Conservation (phyloP, 257 asterid species). For the Linaria vulgaris region DNA sequence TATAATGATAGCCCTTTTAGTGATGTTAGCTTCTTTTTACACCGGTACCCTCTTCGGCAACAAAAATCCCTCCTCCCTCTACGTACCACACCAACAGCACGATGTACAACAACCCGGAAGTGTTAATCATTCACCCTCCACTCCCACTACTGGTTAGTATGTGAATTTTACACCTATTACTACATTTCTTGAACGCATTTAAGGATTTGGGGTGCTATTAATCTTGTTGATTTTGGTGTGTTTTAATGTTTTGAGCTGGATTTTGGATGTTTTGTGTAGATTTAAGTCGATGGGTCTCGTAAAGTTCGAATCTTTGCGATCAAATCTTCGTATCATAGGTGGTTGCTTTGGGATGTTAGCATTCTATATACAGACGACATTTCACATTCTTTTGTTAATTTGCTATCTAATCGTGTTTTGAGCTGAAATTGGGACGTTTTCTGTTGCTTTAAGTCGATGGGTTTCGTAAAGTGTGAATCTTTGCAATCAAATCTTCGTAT, state of each 20-base stretch:
- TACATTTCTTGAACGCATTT: neutral
- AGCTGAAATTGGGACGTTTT: too few species aligned
- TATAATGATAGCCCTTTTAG: constrained; percentile 51
- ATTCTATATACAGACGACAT: too few species aligned
- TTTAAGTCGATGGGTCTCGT: neutral
- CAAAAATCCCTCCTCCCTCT: constrained; percentile 35
- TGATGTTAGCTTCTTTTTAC: constrained; percentile 80
- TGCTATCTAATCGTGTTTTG: too few species aligned
- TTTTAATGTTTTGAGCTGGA: neutral
- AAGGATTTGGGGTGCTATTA: neutral
- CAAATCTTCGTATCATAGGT: constrained; percentile 8
- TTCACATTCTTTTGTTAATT: too few species aligned
- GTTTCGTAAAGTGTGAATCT: too few species aligned
- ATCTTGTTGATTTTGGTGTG: constrained; percentile 4
- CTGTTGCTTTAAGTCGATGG: too few species aligned
- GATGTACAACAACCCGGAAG: constrained; percentile 29
- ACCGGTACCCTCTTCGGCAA: constrained; percentile 72
- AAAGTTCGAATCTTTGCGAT: constrained; percentile 1
- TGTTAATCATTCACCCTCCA: constrained; percentile 32
- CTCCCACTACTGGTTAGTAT: constrained; percentile 38
- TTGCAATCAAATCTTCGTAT: too few species aligned
- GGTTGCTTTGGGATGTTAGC: constrained; percentile 12
- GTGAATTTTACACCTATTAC: constrained; percentile 11
- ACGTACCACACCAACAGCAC: constrained; percentile 31
- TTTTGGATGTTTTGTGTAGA: neutral